A percentile compares a stretch with the other conserved stretches of the same genome.
Evolutionary conservation across 164 flowering plant genomes (phyloP).

Genomic region (Magnolia changhungtana): DNA sequence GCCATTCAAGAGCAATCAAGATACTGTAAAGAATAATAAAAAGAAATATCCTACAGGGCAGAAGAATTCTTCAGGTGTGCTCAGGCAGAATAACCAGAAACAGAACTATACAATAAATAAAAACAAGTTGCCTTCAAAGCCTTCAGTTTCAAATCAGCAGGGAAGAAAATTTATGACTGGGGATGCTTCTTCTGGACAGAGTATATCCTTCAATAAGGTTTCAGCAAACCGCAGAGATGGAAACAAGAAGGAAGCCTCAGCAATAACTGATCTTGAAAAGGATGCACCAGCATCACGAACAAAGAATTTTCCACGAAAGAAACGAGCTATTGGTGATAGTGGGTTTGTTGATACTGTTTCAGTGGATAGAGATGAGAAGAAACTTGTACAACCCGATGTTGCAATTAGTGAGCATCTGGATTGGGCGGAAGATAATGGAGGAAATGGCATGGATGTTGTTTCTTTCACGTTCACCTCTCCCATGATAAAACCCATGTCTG

Average conservation of each 20-base stretch:
- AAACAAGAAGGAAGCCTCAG: slow-evolving; percentile 41
- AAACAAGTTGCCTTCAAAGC: slow-evolving; percentile 50
- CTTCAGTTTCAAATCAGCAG: slow-evolving; percentile 35
- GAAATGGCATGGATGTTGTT: slow-evolving; percentile 72
- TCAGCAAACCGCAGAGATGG: slow-evolving; percentile 39
- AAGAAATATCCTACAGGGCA: slow-evolving; percentile 34
- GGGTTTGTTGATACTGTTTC: slow-evolving; percentile 22
- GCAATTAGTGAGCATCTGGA: slow-evolving; percentile 9
- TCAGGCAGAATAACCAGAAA: slow-evolving; percentile 81
- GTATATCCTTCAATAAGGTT: slow-evolving; percentile 32
- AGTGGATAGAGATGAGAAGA: slow-evolving; percentile 25
- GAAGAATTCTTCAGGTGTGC: slow-evolving; percentile 39
- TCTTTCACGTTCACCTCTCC: slow-evolving; percentile 95
- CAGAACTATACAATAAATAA: slow-evolving; percentile 47
- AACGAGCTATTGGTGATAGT: slow-evolving; percentile 42
- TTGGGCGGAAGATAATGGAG: slow-evolving; percentile 23
- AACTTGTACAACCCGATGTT: slow-evolving; percentile 10
- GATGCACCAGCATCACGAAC: slow-evolving; percentile 27
- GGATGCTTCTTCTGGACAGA: slow-evolving; percentile 38
- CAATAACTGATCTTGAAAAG: slow-evolving; percentile 35
- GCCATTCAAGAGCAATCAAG: slow-evolving; percentile 37
- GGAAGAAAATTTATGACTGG: slow-evolving; percentile 37
- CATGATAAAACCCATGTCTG: slow-evolving; percentile 36
- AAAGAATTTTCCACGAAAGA: slow-evolving; percentile 54
- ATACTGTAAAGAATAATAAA: slow-evolving; percentile 38